Evolutionary conservation across 2,329 filamentous ascomycete genomes (phyloP).

Genomic region (Fusarium sarcochroum): DNA sequence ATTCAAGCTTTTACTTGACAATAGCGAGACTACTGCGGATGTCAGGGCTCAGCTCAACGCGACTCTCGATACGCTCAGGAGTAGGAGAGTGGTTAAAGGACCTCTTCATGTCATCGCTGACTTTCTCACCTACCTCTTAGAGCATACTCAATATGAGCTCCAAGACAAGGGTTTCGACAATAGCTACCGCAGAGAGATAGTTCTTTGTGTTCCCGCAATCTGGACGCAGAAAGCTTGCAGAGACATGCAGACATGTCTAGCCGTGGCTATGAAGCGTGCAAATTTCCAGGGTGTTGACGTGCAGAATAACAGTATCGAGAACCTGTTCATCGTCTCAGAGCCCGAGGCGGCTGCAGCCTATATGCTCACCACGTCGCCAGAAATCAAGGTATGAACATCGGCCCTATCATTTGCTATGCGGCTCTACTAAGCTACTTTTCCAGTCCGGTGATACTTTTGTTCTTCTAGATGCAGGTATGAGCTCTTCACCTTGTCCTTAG

Average conservation of each 20-base stretch:
- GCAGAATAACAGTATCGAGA: background rate
- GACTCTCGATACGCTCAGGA: background rate
- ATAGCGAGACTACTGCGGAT: rapidly evolving
- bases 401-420: rapidly evolving
- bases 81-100: rapidly evolving
- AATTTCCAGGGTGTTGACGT: background rate
- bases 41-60: rapidly evolving
- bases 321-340: conserved; percentile 14
- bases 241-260: background rate
- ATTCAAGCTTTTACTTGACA: conserved; percentile 10
- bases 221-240: conserved; percentile 4
- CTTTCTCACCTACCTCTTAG: background rate
- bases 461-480: background rate
- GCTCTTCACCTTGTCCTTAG: rapidly evolving
- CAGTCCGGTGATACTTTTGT: background rate
- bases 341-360: background rate
- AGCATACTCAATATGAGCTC: background rate
- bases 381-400: background rate
- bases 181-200: background rate
- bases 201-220: background rate
- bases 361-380: background rate
- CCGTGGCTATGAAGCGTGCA: background rate
- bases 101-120: background rate
- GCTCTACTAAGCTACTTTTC: background rate
- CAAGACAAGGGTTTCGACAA: background rate